A percentile compares a stretch with the other conserved stretches of the same genome.
Evolutionary conservation across 2,329 filamentous ascomycete species (phyloP).

Genomic region (Penicillium sp.): DNA sequence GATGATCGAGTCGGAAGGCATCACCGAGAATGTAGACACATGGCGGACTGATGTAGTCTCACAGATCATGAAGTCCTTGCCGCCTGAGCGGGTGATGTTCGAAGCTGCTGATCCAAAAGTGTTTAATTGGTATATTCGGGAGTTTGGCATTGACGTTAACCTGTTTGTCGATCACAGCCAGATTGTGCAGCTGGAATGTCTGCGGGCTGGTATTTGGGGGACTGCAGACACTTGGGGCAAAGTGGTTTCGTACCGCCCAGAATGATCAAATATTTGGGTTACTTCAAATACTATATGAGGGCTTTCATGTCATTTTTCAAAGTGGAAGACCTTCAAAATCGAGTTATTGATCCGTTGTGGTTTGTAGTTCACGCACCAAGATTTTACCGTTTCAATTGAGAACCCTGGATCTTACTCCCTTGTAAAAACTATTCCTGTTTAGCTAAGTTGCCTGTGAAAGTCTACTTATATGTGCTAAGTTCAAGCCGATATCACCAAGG

Average conservation of each 20-base stretch:
- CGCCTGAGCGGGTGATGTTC: constrained; percentile 57
- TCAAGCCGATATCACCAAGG: too few relatives aligned
- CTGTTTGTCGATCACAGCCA: constrained; percentile 60
- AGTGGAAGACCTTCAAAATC: too few relatives aligned
- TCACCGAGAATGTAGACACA: constrained; percentile 56
- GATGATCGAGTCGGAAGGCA: constrained; percentile 62
- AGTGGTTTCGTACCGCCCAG: constrained; percentile 43
- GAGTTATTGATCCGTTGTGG: neutral
- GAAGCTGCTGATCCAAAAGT: constrained; percentile 58
- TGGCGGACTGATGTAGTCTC: constrained; percentile 60
- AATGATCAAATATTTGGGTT: neutral
- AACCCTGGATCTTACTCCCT: too few relatives aligned
- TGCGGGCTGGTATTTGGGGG: constrained; percentile 57
- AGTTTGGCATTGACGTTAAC: constrained; percentile 60
- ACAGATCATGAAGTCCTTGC: constrained; percentile 52
- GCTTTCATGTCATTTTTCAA: too few relatives aligned
- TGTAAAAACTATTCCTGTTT: too few relatives aligned
- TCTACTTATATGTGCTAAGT: too few relatives aligned
- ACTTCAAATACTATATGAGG: neutral
- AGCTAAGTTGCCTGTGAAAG: too few relatives aligned
- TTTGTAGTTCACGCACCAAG: too few relatives aligned
- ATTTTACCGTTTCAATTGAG: too few relatives aligned
- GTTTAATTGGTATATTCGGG: constrained; percentile 58
- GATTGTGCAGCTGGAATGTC: constrained; percentile 56
- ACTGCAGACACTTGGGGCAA: constrained; percentile 59